Evolutionary conservation across 2,329 filamentous ascomycete species (phyloP).

Genomic region (Magnaporthiopsis incrustans): DNA sequence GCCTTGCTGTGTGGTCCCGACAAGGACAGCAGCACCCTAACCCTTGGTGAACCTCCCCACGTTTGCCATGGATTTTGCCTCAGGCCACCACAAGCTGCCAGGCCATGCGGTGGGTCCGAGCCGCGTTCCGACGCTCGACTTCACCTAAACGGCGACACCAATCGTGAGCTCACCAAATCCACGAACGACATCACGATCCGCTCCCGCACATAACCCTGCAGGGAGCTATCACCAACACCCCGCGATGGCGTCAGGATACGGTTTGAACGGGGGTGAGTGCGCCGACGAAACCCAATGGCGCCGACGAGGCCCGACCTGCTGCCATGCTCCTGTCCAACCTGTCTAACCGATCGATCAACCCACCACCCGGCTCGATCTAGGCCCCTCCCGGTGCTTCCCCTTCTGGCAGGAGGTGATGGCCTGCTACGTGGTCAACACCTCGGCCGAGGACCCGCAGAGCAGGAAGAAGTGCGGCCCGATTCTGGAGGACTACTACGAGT

Average conservation of each 20-base stretch:
- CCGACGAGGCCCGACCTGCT: neutral
- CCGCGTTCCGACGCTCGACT: neutral
- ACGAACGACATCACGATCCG: neutral
- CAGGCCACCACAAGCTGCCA: neutral
- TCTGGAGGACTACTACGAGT: slow-evolving; percentile 98
- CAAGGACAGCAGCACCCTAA: neutral
- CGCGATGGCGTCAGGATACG: slow-evolving; percentile 72
- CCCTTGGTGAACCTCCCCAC: neutral
- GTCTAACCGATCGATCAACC: slow-evolving; percentile 7
- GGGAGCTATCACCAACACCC: slow-evolving; percentile 14
- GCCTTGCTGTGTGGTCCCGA: neutral
- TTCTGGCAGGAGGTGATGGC: slow-evolving; percentile 99
- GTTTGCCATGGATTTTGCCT: neutral
- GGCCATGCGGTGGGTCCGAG: neutral
- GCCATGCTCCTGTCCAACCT: neutral
- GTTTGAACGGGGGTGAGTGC: slow-evolving; percentile 67
- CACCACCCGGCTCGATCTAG: slow-evolving; percentile 24
- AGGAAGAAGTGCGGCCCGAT: slow-evolving; percentile 81
- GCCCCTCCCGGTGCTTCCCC: slow-evolving; percentile 79
- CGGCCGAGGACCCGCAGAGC: slow-evolving; percentile 66
- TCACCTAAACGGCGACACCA: neutral
- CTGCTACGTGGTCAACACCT: slow-evolving; percentile 94
- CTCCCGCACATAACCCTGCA: slow-evolving; percentile 4
- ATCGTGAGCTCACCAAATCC: neutral
- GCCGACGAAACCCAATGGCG: slow-evolving; percentile 3